These are phyloP conservation scores for Apiospora pterosperma DNA, from an alignment of 2,329 filamentous ascomycete species.

Conservation along the genomic window DNA sequence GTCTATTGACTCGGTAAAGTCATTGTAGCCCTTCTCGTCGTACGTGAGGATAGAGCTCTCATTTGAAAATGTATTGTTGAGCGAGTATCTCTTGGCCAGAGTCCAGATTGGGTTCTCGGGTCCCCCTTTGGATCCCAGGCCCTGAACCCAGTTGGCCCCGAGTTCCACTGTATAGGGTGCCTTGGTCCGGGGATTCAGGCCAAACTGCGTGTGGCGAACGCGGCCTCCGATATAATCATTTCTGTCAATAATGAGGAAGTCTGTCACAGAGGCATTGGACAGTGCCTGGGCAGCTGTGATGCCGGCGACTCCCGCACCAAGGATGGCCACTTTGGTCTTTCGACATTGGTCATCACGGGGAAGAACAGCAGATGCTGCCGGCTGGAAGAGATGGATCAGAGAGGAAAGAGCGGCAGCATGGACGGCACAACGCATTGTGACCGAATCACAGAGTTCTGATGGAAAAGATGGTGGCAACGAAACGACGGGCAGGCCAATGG, in stretches of 20 bases:
- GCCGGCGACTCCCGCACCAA: constrained; percentile 59
- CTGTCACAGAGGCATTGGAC: constrained; percentile 54
- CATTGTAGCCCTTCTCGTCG: constrained; percentile 51
- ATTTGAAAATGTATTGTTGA: constrained; percentile 56
- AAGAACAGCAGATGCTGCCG: neutral
- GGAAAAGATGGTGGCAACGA: neutral
- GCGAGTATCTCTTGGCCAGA: constrained; percentile 54
- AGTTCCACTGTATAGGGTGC: constrained; percentile 57
- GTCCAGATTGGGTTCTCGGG: constrained; percentile 62
- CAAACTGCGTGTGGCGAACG: constrained; percentile 55
- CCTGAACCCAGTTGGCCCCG: constrained; percentile 62
- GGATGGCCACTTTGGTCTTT: constrained; percentile 37
- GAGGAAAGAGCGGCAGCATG: neutral
- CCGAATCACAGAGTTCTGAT: neutral
- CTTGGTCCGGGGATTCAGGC: constrained; percentile 40
- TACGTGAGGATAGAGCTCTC: constrained; percentile 58
- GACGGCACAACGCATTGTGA: neutral
- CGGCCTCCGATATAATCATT: constrained; percentile 61
- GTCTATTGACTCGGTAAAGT: constrained; percentile 49
- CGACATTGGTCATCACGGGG: constrained; percentile 19
- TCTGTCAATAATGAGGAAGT: constrained; percentile 65
- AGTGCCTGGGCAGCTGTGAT: constrained; percentile 63
- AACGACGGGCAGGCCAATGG: neutral
- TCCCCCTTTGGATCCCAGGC: constrained; percentile 22
- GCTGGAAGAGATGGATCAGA: neutral